phyloP scores from a whole-genome alignment of 805 yeast species.

The Peterozyma xylosa region DNA sequence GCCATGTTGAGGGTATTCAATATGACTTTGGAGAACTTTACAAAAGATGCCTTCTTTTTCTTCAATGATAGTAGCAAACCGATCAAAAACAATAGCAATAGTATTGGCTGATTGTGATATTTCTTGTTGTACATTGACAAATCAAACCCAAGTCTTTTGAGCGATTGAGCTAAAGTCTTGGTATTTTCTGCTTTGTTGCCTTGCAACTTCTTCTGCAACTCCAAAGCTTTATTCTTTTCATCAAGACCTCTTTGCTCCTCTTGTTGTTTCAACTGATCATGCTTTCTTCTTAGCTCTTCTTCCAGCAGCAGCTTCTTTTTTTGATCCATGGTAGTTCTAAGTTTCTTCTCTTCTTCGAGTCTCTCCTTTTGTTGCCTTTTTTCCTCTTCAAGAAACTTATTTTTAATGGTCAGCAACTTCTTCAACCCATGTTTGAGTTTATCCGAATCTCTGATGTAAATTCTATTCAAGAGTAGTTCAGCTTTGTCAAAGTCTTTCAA shows the following conservation, averaged over 20 bases:
- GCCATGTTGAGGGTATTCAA: conserved; percentile 16
- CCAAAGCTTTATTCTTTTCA: neutral
- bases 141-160: too few relatives aligned
- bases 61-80: conserved; percentile 3
- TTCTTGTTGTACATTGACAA: too few relatives aligned
- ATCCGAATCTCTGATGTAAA: neutral
- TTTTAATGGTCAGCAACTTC: conserved; percentile 2
- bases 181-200: neutral
- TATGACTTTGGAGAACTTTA: neutral
- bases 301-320: conserved; percentile 1
- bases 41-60: neutral
- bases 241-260: neutral
- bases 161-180: neutral
- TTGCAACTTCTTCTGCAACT: neutral
- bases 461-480: conserved; percentile 10
- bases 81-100: conserved; percentile 1
- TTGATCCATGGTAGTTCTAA: conserved; percentile 2
- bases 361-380: conserved; percentile 1
- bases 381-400: neutral
- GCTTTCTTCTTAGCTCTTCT: neutral
- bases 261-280: neutral
- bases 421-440: conserved; percentile 10
- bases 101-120: neutral
- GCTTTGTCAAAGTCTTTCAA: conserved; percentile 12
- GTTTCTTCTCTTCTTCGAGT: conserved; percentile 1